phyloP scores from a whole-genome alignment of 352 stramenopile genomes.

The Thalassiosira exigua region DNA sequence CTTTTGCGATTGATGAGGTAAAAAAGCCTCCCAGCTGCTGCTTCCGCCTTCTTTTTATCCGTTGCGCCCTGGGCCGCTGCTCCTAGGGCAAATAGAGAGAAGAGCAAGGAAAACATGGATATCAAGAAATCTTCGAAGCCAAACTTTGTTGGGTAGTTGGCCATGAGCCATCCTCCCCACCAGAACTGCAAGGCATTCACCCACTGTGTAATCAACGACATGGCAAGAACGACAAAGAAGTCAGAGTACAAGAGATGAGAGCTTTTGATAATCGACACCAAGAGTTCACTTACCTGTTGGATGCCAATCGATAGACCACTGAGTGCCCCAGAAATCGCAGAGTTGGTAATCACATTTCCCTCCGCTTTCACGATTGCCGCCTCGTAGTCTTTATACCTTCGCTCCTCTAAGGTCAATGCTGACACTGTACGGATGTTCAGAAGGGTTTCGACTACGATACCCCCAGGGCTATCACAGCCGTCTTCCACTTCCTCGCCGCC shows the following conservation, averaged over 20 bases:
- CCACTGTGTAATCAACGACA: constrained; percentile 63
- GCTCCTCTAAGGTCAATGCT: constrained; percentile 69
- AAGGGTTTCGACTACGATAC: constrained; percentile 75
- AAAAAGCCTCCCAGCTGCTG: constrained; percentile 70
- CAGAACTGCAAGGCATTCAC: constrained; percentile 72
- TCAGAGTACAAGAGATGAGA: not conserved
- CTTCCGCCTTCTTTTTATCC: constrained; percentile 71
- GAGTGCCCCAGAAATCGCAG: constrained; percentile 23
- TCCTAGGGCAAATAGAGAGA: constrained; percentile 72
- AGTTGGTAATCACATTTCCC: constrained; percentile 22
- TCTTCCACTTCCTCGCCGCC: constrained; percentile 43
- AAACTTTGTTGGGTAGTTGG: constrained; percentile 59
- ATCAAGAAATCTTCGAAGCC: constrained; percentile 73
- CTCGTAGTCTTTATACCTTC: constrained; percentile 66
- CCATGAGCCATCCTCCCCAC: constrained; percentile 74
- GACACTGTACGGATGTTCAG: constrained; percentile 82
- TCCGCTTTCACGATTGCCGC: constrained; percentile 56
- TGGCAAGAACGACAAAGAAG: constrained; percentile 10
- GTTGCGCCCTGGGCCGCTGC: constrained; percentile 68
- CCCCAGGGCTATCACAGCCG: constrained; percentile 62
- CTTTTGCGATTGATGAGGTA: constrained; percentile 74
- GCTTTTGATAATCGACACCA: not conserved
- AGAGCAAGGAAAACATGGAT: constrained; percentile 74
- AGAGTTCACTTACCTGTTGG: constrained; percentile 33
- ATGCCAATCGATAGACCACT: constrained; percentile 45